Evolutionary conservation across 169 alveolate species (phyloP), one percentile per base, ranked within the genome.

Genomic region (Plasmodium adleri): DNA sequence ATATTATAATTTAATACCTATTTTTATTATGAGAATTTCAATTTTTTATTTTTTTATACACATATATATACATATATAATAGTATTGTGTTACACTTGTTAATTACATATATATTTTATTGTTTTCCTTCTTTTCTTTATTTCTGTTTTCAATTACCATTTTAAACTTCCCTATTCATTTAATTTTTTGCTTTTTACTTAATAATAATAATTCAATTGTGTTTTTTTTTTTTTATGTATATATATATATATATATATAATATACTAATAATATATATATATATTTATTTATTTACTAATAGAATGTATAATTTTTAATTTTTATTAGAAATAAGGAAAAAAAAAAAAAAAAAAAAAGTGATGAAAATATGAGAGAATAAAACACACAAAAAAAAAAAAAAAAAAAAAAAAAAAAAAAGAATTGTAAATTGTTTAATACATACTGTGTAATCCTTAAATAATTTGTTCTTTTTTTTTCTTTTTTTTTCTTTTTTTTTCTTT

Each of bases 171-270:
- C 67, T 76, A 72, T 76, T 72, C 66, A 66, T 72, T 72, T 52
- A 28, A 10, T 24, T 72, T 72, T 72, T 72, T 56, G 15, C 22
- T 56, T 58, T 58, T 62, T 60, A 45, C 59, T 52, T 66, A 58
- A 64, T n/a, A 45, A 63, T 12, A 49, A 22, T 62, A 58, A 76
- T 59, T 76, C 75, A 76, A 64, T 66, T 76, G 78, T 76, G 71
- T 60, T 49, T 24, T 50, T 63, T 43, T 58, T 43, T 75, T 47
- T 45, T 45, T 45, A 20, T 6, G 5, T 26, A 26, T 39, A 5
- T 13, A 12, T 39, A 39, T 20, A 28, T 39, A 32, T 32, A 32
- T 32, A 32, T 32, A 32, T 32, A 32, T 32, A 4, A 32, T 32
- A 32, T 32, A 32, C 45, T 32, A 32, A 32, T 32, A 32, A 32